These are phyloP conservation scores for Paecilomyces sp. DNA, from an alignment of 2,329 filamentous ascomycete genomes.

Conservation along the genomic window DNA sequence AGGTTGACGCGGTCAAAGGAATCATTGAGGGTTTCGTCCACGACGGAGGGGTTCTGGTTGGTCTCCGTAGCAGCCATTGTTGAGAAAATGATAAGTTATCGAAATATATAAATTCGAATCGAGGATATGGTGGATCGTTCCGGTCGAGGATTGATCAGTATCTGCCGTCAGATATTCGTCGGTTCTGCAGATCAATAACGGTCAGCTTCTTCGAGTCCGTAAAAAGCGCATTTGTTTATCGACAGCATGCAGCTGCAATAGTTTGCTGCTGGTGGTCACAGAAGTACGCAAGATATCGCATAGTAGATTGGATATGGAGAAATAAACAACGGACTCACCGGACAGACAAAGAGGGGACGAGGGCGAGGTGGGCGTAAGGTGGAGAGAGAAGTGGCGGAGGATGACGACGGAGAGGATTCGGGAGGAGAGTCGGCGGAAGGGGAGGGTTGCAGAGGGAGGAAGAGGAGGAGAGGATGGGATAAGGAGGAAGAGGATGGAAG, in stretches of 20 bases:
- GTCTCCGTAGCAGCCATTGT: conserved; percentile 57
- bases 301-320: conserved; percentile 4
- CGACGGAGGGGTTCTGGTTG: conserved; percentile 48
- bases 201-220: background rate
- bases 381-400: conserved; percentile 14
- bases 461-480: conserved; percentile 10
- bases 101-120: background rate
- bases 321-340: background rate
- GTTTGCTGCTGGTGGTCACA: background rate
- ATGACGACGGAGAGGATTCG: conserved; percentile 9
- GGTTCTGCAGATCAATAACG: background rate
- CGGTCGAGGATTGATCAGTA: background rate
- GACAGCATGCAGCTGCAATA: background rate
- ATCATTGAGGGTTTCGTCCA: conserved; percentile 56
- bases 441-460: conserved; percentile 1
- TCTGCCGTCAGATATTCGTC: background rate
- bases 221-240: background rate
- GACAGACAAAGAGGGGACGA: conserved; percentile 4
- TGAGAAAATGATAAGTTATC: conserved; percentile 6
- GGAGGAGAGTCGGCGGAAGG: conserved; percentile 1
- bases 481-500: conserved; percentile 12
- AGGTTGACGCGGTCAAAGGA: conserved; percentile 60
- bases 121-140: background rate
- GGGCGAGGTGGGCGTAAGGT: conserved; percentile 6
- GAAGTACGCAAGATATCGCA: background rate